Evolutionary conservation across 2,329 filamentous ascomycete genomes (phyloP), one percentile per base, ranked within the genome.

Genomic region (Aspergillus udagawae): DNA sequence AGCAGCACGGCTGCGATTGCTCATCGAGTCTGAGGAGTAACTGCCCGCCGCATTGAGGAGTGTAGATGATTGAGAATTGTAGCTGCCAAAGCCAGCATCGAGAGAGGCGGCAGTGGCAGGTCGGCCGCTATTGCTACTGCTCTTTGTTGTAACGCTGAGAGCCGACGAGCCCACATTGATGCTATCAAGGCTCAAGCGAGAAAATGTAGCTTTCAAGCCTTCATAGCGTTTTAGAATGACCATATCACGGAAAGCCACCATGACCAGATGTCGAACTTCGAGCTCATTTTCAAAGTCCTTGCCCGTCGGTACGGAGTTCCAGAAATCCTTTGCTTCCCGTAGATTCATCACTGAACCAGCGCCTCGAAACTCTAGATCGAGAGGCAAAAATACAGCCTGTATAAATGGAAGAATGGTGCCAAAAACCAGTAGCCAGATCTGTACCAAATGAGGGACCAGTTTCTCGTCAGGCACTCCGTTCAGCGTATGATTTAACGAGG

Each of bases 351-450:
- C 83, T 0, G 85, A 80, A 17, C 94, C 94, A 49, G 84, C 83
- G 5, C 93, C 94, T 53, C 91, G 88, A 70, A 99, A 96, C 71
- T 99, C 94, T 10, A 96, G 83, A 68, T 99, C 94, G 1, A 99
- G 78, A 0, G 92, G 94, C 1, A 99, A 79, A 70, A 99, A 97
- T 1, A 97, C 92, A 1, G 93, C 92, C 77, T 97, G 93, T 66
- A 99, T 87, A 69, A 96, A 97, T 0, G 94, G 94, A 4, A 97
- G 77, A 41, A 97, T 90, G 6, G 85, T 89, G 2, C 91, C 93
- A 67, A 97, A 97, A 0, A 94, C 92, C 49, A 94, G 87, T 58
- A 95, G 85, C 94, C 94, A 99, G 69, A 97, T 86, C 70, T 96
- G 91, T 2, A 97, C 93, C 0, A 99, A 80, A 55, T 91, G 86